A percentile compares a stretch with the other conserved stretches of the same genome.
phyloP scores from a whole-genome alignment of 2,329 filamentous ascomycete genomes.

The Ambrosiella cleistominuta region DNA sequence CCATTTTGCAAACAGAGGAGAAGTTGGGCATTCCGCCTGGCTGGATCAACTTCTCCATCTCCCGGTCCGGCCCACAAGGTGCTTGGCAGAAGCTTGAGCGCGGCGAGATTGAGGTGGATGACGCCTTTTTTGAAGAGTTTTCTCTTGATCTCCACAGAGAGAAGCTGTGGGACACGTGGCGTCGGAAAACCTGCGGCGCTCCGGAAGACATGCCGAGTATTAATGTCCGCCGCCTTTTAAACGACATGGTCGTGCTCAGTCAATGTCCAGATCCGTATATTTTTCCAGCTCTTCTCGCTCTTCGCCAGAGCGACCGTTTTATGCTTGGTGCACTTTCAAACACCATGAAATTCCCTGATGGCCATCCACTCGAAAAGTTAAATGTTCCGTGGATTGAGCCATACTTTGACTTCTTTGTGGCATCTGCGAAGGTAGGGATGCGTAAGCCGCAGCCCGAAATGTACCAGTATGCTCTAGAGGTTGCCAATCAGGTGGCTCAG shows the following conservation, averaged over 20 bases:
- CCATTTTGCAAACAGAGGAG: slow-evolving; percentile 80
- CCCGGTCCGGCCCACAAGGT: slow-evolving; percentile 56
- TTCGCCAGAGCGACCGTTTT: slow-evolving; percentile 47
- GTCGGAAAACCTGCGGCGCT: not conserved
- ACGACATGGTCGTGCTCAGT: slow-evolving; percentile 72
- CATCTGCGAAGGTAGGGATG: slow-evolving; percentile 69
- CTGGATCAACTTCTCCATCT: slow-evolving; percentile 85
- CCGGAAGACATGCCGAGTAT: slow-evolving; percentile 42
- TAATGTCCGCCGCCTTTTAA: slow-evolving; percentile 66
- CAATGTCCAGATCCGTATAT: slow-evolving; percentile 66
- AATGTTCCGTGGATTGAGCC: slow-evolving; percentile 36
- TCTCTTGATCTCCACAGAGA: slow-evolving; percentile 51
- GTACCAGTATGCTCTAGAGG: slow-evolving; percentile 54
- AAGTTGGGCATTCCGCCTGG: slow-evolving; percentile 60
- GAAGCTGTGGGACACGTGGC: slow-evolving; percentile 50
- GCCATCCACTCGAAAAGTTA: slow-evolving; percentile 46
- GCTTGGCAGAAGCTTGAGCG: slow-evolving; percentile 81
- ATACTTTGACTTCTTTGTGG: slow-evolving; percentile 75
- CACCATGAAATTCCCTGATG: slow-evolving; percentile 68
- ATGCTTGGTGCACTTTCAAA: slow-evolving; percentile 76
- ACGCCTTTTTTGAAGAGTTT: slow-evolving; percentile 60
- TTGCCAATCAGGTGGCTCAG: slow-evolving; percentile 43
- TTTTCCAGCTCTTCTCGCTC: slow-evolving; percentile 58
- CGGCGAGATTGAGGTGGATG: slow-evolving; percentile 61
- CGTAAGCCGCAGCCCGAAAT: slow-evolving; percentile 74